A percentile compares a stretch with the other conserved stretches of the same genome.
phyloP scores from a whole-genome alignment of 2,329 filamentous ascomycete species.

The Penicillium sp. region DNA sequence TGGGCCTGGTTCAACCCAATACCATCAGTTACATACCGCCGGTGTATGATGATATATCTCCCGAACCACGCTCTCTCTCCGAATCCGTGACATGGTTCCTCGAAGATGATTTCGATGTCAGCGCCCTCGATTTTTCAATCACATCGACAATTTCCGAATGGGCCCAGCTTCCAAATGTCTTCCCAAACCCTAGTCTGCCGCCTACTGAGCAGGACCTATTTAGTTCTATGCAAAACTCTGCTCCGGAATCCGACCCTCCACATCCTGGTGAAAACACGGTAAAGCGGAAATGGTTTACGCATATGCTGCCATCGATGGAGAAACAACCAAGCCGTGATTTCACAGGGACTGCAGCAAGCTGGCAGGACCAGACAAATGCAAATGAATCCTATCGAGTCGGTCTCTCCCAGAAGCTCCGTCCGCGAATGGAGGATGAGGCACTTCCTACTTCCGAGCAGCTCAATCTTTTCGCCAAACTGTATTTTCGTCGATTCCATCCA shows the following conservation, averaged over 20 bases:
- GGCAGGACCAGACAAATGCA: constrained; percentile 8
- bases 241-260: background rate
- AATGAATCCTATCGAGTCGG: constrained; percentile 22
- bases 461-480: constrained; percentile 25
- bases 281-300: constrained; percentile 13
- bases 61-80: background rate
- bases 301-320: constrained; percentile 3
- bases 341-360: background rate
- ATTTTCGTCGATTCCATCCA: constrained; percentile 18
- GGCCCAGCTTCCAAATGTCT: constrained; percentile 16
- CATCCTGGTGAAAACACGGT: constrained; percentile 2
- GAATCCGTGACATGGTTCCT: constrained; percentile 21
- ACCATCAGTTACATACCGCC: background rate
- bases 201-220: background rate
- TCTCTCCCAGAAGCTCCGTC: constrained; percentile 20
- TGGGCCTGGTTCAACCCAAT: background rate
- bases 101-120: constrained; percentile 20
- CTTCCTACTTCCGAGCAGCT: constrained; percentile 20
- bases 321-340: constrained; percentile 1
- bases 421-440: constrained; percentile 21
- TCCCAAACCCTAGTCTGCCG: background rate
- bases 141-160: constrained; percentile 24
- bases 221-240: background rate
- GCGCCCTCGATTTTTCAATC: constrained; percentile 21
- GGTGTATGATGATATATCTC: background rate